Base-by-base conservation (phyloP, 768 basidiomycete species). In the Cyclocybe aegerita region DNA sequence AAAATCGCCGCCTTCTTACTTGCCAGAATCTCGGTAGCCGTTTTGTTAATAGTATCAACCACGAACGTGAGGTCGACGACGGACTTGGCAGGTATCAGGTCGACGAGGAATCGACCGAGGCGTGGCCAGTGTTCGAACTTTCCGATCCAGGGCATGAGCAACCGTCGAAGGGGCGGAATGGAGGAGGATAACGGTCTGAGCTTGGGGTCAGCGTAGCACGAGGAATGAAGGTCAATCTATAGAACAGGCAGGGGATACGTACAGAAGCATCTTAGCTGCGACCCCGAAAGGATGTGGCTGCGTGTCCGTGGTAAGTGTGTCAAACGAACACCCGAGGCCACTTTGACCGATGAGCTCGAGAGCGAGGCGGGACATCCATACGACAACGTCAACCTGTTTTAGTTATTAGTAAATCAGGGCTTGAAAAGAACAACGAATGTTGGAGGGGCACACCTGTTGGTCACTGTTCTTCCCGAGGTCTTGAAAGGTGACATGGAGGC, bases 321-420 rank as follows among this genome's bases (percentile, higher is more conserved):
- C 74, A 37, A 78, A 76, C 11, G 70, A 71, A 42, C 66, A 67
- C 4, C 76, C 75, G 14, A 82, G 64, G 4, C 79, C 78, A 17
- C 70, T 73, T 64, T 76, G 76, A 12, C 76, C 77, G 41, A 82
- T 73, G 36, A 80, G 64, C 50, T 81, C 78, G 15, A 80, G 65
- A 12, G 79, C 74, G 9, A 70, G 66, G 4, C 78, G 68, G 9
- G 72, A 61, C 60, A 70, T 68, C 73, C 74, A 76, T 15, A 60
- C 51, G 7, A 62, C 39, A 9, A 74, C 40, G 48, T 76, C 71
- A 29, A 76, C 58, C 71, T 74, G 43, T 16, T 35, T 41, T 23
- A 31, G 14, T 17, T 29, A 8, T 9, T 12, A 23, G 14, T 39
- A n/a, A 38, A 23, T 8, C n/a, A 3, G 14, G n/a, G 9, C 30